Evolutionary conservation across 139 green algal species (phyloP).

Genomic region (Pedinophyceae sp.): DNA sequence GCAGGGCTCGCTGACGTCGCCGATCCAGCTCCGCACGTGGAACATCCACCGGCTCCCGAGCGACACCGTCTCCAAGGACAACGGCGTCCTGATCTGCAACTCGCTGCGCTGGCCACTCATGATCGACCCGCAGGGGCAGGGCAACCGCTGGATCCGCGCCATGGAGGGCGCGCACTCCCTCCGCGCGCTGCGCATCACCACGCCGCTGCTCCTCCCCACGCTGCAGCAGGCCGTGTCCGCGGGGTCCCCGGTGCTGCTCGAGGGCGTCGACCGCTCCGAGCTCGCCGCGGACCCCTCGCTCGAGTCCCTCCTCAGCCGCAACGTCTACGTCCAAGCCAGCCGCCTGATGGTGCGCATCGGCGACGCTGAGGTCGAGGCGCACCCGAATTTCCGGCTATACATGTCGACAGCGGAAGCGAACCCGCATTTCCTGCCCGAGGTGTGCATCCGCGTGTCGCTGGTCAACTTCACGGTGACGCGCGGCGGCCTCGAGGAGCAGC

Average conservation of each 20-base stretch:
- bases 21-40: slow-evolving; percentile 61
- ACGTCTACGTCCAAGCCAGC: slow-evolving; percentile 34
- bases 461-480: slow-evolving; percentile 13
- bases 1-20: slow-evolving; percentile 32
- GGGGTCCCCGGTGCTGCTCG: slow-evolving; percentile 45
- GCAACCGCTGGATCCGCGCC: slow-evolving; percentile 58
- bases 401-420: slow-evolving; percentile 12
- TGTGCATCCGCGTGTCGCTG: slow-evolving; percentile 24
- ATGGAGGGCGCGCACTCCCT: slow-evolving; percentile 57
- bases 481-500: slow-evolving; percentile 13
- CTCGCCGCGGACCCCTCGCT: slow-evolving; percentile 57
- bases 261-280: slow-evolving; percentile 33
- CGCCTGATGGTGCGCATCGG: slow-evolving; percentile 50
- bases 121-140: slow-evolving; percentile 68
- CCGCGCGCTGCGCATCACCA: slow-evolving; percentile 47
- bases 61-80: slow-evolving; percentile 57
- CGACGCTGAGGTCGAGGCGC: slow-evolving; percentile 63
- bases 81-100: slow-evolving; percentile 58
- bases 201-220: slow-evolving; percentile 49
- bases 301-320: slow-evolving; percentile 53
- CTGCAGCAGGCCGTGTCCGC: slow-evolving; percentile 59
- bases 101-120: slow-evolving; percentile 67
- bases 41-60: slow-evolving; percentile 55
- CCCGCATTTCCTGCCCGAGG: slow-evolving; percentile 11
- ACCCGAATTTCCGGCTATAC: slow-evolving; percentile 10